Evolutionary conservation across 1,139 yeast genomes (phyloP), one percentile per base, ranked within the genome.

Genomic region (Kodamaea sp.): DNA sequence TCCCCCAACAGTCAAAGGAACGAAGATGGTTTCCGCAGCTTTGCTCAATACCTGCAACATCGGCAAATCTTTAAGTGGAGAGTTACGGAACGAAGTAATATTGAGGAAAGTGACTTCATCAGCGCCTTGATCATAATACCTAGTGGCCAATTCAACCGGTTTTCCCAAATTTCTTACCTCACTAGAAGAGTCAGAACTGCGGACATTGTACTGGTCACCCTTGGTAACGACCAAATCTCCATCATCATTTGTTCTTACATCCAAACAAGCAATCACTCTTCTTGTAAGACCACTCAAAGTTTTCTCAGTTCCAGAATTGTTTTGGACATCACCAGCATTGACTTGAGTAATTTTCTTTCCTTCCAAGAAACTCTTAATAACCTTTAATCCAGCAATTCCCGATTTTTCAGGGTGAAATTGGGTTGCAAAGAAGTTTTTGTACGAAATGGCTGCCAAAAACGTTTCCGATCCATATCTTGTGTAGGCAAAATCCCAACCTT

Each of bases 351-450:
- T 42, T 46, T 65, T 67, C 9, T 59, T 57, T 32, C 80, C 83
- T 28, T 71, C 70, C 45, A 92, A 66, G 54, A 92, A 92, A 20
- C 85, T 75, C 41, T 76, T 73, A 39, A 92, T 73, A 6, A 90
- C 80, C 43, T 77, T 75, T 29, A 92, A 66, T 28, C 98, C 98
- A 7, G 96, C 96, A 27, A 68, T 59, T 8, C 98, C 98, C 2
- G 96, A 86, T 60, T 92, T 92, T 58, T 92, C 98, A 5, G 98
- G 98, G 61, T 92, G 98, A 61, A 92, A 92, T 60, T 92, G 98
- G 1, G 97, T 92, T 28, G 97, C 96, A 61, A 92, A 86, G 14
- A 90, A 70, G 44, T 88, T 89, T 39, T 73, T 85, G 51, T 73
- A 82, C 15, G 81, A 64, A 19, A 88, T 59, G 0, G 97, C 94